A percentile compares a stretch with the other conserved stretches of the same genome.
These are phyloP conservation scores for Chytriomyces sp. DNA, from an alignment of 192 early-diverging fungal genomes.

Conservation along the genomic window DNA sequence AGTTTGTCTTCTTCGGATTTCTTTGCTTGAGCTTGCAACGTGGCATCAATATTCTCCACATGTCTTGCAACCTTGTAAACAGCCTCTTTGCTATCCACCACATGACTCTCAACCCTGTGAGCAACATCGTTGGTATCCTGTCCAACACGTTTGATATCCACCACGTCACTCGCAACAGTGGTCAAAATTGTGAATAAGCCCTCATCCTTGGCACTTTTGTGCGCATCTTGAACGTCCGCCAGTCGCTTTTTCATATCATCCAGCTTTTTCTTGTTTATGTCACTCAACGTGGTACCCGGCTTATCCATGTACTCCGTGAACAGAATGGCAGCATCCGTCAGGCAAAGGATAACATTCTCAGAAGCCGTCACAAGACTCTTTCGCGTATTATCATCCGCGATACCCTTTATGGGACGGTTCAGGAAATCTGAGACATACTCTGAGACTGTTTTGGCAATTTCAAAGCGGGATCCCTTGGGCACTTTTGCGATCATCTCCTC, in stretches of 20 bases:
- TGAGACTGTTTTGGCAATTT: neutral
- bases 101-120: neutral
- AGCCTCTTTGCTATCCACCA: too few species aligned
- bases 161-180: neutral
- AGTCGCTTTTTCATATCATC: neutral
- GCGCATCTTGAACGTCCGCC: neutral
- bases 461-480: too few species aligned
- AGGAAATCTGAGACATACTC: neutral
- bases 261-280: neutral
- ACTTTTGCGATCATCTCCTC: too few species aligned
- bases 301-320: neutral
- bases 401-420: neutral
- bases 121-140: neutral
- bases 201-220: neutral
- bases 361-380: neutral
- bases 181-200: neutral
- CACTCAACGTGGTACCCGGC: neutral
- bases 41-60: too few species aligned
- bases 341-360: neutral
- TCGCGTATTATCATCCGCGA: too few species aligned
- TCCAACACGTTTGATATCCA: too few species aligned
- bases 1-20: neutral
- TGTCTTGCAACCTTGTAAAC: too few species aligned
- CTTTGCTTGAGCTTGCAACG: too few species aligned
- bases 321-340: neutral